phyloP scores from a whole-genome alignment of 2,329 filamentous ascomycete genomes.

The Arthrobotrys sphaeroides region DNA sequence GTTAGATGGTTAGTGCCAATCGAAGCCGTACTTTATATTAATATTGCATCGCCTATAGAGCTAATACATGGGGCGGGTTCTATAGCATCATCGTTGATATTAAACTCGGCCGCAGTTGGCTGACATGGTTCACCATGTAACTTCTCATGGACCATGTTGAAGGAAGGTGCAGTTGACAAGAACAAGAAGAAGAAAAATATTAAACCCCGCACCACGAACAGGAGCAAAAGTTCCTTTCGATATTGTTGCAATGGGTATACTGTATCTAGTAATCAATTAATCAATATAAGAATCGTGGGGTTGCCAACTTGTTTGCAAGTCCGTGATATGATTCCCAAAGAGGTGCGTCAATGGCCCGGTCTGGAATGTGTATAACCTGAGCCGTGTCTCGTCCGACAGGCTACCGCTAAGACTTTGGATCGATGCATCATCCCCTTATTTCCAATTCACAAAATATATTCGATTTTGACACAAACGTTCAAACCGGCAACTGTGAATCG shows the following conservation, averaged over 20 bases:
- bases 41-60: slow-evolving; percentile 8
- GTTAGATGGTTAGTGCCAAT: slow-evolving; percentile 24
- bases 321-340: slow-evolving; percentile 30
- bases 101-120: slow-evolving; percentile 22
- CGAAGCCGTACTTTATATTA: slow-evolving; percentile 27
- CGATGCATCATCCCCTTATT: not conserved
- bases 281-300: slow-evolving; percentile 48
- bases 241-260: slow-evolving; percentile 25
- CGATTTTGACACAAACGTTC: not conserved
- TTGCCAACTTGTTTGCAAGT: slow-evolving; percentile 4
- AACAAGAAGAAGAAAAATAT: too few relatives aligned
- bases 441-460: not conserved
- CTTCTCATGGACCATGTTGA: slow-evolving; percentile 13
- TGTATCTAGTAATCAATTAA: slow-evolving; percentile 30
- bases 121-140: slow-evolving; percentile 20
- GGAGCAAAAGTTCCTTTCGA: not conserved
- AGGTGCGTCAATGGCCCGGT: slow-evolving; percentile 17
- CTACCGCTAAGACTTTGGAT: not conserved
- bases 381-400: slow-evolving; percentile 14
- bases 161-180: slow-evolving; percentile 29
- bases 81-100: slow-evolving; percentile 26
- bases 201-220: slow-evolving; percentile 35
- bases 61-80: slow-evolving; percentile 24
- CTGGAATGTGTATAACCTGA: slow-evolving; percentile 28
- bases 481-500: slow-evolving; percentile 2